A percentile compares a stretch with the other conserved stretches of the same genome.
Evolutionary conservation across 495 filamentous ascomycete genomes (phyloP).

Genomic region (Filosporella fistucella): DNA sequence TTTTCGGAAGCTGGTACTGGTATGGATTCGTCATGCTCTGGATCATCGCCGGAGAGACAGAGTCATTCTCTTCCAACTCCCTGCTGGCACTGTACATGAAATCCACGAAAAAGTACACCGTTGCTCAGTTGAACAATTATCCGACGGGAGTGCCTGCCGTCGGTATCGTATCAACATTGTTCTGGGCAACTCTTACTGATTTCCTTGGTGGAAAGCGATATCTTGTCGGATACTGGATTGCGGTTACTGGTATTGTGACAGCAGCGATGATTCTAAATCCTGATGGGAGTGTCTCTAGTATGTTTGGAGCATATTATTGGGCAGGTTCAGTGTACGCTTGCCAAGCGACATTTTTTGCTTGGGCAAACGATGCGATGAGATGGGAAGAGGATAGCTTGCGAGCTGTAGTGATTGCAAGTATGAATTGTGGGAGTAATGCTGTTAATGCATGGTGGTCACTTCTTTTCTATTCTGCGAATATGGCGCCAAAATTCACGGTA

Average conservation of each 20-base stretch:
- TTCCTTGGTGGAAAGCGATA: slow-evolving; percentile 44
- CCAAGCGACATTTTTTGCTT: slow-evolving; percentile 55
- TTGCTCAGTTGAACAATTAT: slow-evolving; percentile 44
- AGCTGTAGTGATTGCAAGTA: slow-evolving; percentile 46
- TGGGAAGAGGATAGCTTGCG: slow-evolving; percentile 40
- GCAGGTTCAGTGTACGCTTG: slow-evolving; percentile 52
- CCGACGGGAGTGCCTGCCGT: slow-evolving; percentile 43
- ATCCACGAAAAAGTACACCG: slow-evolving; percentile 33
- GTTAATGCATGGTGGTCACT: slow-evolving; percentile 61
- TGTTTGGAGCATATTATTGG: slow-evolving; percentile 51
- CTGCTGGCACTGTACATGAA: slow-evolving; percentile 42
- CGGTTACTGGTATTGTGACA: slow-evolving; percentile 40
- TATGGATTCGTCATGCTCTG: slow-evolving; percentile 46
- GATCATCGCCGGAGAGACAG: slow-evolving; percentile 44
- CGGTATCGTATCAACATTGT: slow-evolving; percentile 45
- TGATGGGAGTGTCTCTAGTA: slow-evolving; percentile 32
- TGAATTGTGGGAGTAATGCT: slow-evolving; percentile 53
- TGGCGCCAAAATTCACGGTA: slow-evolving; percentile 55
- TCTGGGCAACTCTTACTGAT: slow-evolving; percentile 50
- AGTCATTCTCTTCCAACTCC: slow-evolving; percentile 44
- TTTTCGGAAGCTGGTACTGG: slow-evolving; percentile 41
- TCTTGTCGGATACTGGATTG: slow-evolving; percentile 51
- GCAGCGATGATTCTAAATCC: slow-evolving; percentile 43
- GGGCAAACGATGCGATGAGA: slow-evolving; percentile 55
- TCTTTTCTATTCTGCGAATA: slow-evolving; percentile 54